Conservation (phyloP, 2,329 filamentous ascomycete species). For the Emergomyces pasteurianus region DNA sequence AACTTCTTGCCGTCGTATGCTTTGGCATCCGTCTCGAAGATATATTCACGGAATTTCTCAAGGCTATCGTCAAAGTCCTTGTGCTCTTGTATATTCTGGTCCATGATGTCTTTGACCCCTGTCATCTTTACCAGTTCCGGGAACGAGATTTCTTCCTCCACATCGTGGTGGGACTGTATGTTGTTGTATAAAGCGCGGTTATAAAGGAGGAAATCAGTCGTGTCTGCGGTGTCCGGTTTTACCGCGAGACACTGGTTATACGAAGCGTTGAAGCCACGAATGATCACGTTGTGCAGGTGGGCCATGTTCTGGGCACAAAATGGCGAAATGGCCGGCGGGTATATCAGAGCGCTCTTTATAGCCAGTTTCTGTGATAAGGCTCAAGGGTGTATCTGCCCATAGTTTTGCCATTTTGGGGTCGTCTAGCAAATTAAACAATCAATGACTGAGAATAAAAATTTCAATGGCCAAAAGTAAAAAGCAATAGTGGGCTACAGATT, state of each 20-base stretch:
- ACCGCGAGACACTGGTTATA: constrained; percentile 25
- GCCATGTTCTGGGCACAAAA: constrained; percentile 14
- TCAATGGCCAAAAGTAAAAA: neutral
- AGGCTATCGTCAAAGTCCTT: constrained; percentile 12
- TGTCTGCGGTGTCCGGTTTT: constrained; percentile 11
- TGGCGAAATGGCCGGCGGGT: constrained; percentile 4
- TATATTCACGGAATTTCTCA: constrained; percentile 13
- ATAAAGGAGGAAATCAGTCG: constrained; percentile 20
- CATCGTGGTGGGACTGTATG: constrained; percentile 23
- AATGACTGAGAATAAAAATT: neutral
- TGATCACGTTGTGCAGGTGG: constrained; percentile 29
- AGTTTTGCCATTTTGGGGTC: constrained; percentile 2
- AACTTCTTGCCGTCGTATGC: constrained; percentile 13
- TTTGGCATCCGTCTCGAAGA: constrained; percentile 11
- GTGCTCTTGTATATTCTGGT: constrained; percentile 23
- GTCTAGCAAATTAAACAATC: neutral
- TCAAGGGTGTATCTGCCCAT: constrained; percentile 8
- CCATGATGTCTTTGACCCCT: constrained; percentile 19
- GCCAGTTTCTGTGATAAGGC: constrained; percentile 6
- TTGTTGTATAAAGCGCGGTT: constrained; percentile 20
- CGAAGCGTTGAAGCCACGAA: constrained; percentile 31
- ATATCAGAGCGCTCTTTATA: constrained; percentile 5
- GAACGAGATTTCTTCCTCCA: constrained; percentile 22
- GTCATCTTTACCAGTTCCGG: constrained; percentile 20
- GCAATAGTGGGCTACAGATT: neutral